phyloP scores from a whole-genome alignment of 225 moss, liverwort and hornwort species.

The Physcomitrellopsis africana region DNA sequence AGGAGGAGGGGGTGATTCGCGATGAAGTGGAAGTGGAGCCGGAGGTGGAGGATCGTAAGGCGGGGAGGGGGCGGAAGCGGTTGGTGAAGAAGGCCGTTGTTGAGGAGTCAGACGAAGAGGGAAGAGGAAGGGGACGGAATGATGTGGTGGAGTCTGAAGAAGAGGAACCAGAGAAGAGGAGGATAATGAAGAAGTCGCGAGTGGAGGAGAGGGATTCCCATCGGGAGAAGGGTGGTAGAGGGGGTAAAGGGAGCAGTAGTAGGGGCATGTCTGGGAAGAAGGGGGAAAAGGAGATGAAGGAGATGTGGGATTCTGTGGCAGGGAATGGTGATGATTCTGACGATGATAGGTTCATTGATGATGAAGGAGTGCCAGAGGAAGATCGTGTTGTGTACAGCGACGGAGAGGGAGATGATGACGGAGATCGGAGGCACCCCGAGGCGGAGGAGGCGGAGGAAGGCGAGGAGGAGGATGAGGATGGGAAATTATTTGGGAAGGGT shows the following conservation, averaged over 20 bases:
- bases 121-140: slow-evolving; percentile 24
- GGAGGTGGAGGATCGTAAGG: slow-evolving; percentile 34
- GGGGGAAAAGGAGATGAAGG: slow-evolving; percentile 74
- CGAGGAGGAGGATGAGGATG: slow-evolving; percentile 65
- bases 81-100: slow-evolving; percentile 74
- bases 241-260: slow-evolving; percentile 37
- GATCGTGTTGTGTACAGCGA: slow-evolving; percentile 82
- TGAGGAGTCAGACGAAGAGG: slow-evolving; percentile 49
- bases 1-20: slow-evolving; percentile 44
- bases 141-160: slow-evolving; percentile 49
- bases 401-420: slow-evolving; percentile 59
- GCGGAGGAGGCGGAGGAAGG: slow-evolving; percentile 82
- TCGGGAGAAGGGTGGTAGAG: slow-evolving; percentile 52
- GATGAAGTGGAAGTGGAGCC: slow-evolving; percentile 28
- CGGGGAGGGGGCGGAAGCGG: slow-evolving; percentile 53
- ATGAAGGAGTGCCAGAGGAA: slow-evolving; percentile 63
- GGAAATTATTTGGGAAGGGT: slow-evolving; percentile 68
- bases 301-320: slow-evolving; percentile 78
- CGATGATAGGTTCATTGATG: slow-evolving; percentile 89
- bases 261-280: slow-evolving; percentile 37
- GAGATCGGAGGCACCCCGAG: slow-evolving; percentile 49
- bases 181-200: slow-evolving; percentile 58
- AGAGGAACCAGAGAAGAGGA: slow-evolving; percentile 43
- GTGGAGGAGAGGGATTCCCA: slow-evolving; percentile 40
- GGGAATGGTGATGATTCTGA: slow-evolving; percentile 71